Evolutionary conservation across 116 monocot genomes (phyloP).

Genomic region (Trichopus zeylanicus): DNA sequence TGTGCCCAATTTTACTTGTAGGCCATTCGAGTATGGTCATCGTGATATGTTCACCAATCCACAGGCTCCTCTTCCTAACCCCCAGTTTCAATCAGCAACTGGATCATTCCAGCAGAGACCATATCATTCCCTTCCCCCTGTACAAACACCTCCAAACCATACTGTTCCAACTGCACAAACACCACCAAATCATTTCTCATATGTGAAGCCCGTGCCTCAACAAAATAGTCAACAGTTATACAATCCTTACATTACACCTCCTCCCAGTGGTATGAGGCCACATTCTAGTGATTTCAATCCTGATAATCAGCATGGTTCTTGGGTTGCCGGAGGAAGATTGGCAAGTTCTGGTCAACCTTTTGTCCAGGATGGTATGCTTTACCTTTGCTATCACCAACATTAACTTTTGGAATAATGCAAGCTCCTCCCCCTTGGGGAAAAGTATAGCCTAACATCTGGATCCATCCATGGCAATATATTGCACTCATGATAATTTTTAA

Average conservation of each 20-base stretch:
- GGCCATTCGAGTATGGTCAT: slow-evolving; percentile 45
- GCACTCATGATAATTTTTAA: no score
- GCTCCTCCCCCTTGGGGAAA: background rate
- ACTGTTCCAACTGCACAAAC: slow-evolving; percentile 33
- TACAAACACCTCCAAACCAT: slow-evolving; percentile 20
- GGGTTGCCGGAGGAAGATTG: slow-evolving; percentile 34
- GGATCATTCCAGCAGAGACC: slow-evolving; percentile 35
- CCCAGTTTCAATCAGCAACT: slow-evolving; percentile 39
- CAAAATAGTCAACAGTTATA: slow-evolving; percentile 29
- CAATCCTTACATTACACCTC: slow-evolving; percentile 27
- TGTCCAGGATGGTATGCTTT: slow-evolving; percentile 46
- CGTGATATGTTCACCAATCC: slow-evolving; percentile 29
- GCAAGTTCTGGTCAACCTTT: slow-evolving; percentile 21
- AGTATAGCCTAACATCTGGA: background rate
- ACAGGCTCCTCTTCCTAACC: slow-evolving; percentile 39
- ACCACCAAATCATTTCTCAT: slow-evolving; percentile 29
- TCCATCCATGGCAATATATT: no score
- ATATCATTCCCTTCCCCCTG: slow-evolving; percentile 21
- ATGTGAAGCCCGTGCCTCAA: slow-evolving; percentile 25
- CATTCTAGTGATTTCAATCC: slow-evolving; percentile 28
- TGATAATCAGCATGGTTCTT: slow-evolving; percentile 32
- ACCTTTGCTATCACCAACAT: background rate
- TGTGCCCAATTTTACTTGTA: slow-evolving; percentile 16
- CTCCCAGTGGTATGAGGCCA: slow-evolving; percentile 25
- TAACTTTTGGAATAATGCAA: background rate